Evolutionary conservation across 1,284 basidiomycete species (phyloP), one percentile per base, ranked within the genome.

Genomic region (Porogramme epimiltina): DNA sequence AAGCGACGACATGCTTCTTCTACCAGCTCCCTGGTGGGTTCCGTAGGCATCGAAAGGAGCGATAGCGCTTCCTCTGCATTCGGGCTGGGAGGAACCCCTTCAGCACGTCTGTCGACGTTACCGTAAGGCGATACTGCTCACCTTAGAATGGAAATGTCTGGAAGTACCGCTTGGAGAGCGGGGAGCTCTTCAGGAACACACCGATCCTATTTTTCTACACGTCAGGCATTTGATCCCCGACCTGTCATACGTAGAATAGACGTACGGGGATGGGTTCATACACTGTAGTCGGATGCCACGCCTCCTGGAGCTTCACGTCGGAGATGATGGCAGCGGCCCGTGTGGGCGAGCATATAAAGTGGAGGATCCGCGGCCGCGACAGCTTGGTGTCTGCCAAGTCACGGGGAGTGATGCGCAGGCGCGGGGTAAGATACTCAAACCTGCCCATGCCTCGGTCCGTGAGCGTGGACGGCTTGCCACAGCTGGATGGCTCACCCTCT

Each of bases 181-280:
- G 82, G 78, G 3, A 95, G 71, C 64, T 95, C 88, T 57, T 82
- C 85, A 28, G 91, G 91, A 20, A 87, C 67, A 64, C 93, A 96
- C 60, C 85, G 79, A 63, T 87, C 79, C 90, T 93, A 66, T 47
- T 60, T 55, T 58, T 40, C 39, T 47, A 28, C 16, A 34, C 26
- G 36, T 42, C 49, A 47, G 43, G n/a, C n/a, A n/a, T n/a, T n/a
- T n/a, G n/a, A n/a, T n/a, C n/a, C n/a, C n/a, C n/a, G n/a, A n/a
- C n/a, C n/a, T n/a, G n/a, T n/a, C n/a, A n/a, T n/a, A n/a, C 3
- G n/a, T 9, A 13, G 34, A 25, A 25, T n/a, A 8, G 22, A 73
- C 84, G 55, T 51, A 91, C 91, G 45, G 89, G 91, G 63, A 95
- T 87, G 2, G 93, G 94, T 68, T 96, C 93, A 68, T 87, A 96